A percentile compares a stretch with the other conserved stretches of the same genome.
Evolutionary conservation across 106 monocot species (phyloP).

Genomic region (Iris macrosiphon): DNA sequence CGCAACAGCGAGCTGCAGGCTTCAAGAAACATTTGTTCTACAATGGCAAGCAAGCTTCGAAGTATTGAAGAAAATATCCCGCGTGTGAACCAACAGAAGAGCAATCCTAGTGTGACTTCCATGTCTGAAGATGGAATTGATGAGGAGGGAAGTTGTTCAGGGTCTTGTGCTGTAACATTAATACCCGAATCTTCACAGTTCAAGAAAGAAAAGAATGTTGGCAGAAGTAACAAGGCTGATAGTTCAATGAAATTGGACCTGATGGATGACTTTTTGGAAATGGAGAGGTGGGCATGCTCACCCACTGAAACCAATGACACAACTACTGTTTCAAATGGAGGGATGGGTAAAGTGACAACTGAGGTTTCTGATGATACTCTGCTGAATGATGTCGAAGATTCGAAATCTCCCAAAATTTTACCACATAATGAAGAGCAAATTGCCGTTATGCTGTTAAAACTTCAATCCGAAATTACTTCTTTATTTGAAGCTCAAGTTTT

Average conservation of each 20-base stretch:
- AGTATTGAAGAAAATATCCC: conserved; percentile 47
- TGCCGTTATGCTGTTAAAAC: conserved; percentile 17
- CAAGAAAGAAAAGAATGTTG: conserved; percentile 19
- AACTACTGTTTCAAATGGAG: conserved; percentile 1
- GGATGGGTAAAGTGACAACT: not conserved
- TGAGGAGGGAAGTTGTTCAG: conserved; percentile 66
- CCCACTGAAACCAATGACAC: conserved; percentile 33
- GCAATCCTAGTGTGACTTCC: conserved; percentile 73
- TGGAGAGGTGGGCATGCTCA: conserved; percentile 48
- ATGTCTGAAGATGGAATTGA: conserved; percentile 87
- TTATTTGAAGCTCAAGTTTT: conserved; percentile 22
- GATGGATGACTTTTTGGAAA: conserved; percentile 56
- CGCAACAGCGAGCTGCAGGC: conserved; percentile 76
- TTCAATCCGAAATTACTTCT: conserved; percentile 36
- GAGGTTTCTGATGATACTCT: conserved; percentile 4
- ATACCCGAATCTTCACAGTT: conserved; percentile 59
- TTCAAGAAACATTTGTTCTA: conserved; percentile 74
- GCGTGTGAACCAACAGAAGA: conserved; percentile 37
- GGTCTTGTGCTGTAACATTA: conserved; percentile 50
- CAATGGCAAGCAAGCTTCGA: conserved; percentile 55
- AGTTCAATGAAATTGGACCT: conserved; percentile 25
- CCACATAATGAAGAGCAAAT: not conserved
- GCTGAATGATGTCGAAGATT: not conserved
- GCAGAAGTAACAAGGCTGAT: not conserved
- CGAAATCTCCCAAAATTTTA: not conserved